A percentile compares a stretch with the other conserved stretches of the same genome.
phyloP scores from a whole-genome alignment of 257 asterid genomes.

The Fraxinus cuspidata region DNA sequence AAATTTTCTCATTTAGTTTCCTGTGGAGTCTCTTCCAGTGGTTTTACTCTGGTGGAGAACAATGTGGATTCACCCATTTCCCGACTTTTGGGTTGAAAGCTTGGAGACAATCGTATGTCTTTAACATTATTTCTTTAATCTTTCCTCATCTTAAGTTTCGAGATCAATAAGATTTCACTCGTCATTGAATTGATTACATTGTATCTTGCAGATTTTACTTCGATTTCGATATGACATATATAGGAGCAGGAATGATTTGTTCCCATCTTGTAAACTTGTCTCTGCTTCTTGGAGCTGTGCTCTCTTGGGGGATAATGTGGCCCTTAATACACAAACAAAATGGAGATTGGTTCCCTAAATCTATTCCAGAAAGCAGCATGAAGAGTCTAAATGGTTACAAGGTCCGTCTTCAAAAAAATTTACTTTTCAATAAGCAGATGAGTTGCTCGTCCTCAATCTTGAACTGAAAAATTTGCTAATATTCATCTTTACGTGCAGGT shows the following conservation, averaged over 20 bases:
- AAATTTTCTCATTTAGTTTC: conserved; percentile 76
- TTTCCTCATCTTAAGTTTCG: not conserved
- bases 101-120: conserved; percentile 57
- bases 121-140: not conserved
- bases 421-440: not conserved
- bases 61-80: conserved; percentile 68
- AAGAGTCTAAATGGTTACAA: conserved; percentile 67
- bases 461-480: not conserved
- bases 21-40: conserved; percentile 86
- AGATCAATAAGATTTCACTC: not conserved
- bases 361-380: conserved; percentile 57
- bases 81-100: conserved; percentile 88
- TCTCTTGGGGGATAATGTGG: conserved; percentile 78
- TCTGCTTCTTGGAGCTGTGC: conserved; percentile 64
- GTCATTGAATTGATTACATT: conserved; percentile 17
- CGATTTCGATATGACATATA: conserved; percentile 66
- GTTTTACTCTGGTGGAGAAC: conserved; percentile 76
- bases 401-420: conserved; percentile 28
- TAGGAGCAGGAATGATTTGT: conserved; percentile 84
- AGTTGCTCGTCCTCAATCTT: not conserved
- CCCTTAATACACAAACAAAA: conserved; percentile 46
- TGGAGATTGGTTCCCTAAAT: conserved; percentile 60
- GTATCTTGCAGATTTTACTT: conserved; percentile 63
- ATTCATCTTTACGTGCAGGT: conserved; percentile 47
- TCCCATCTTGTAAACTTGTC: conserved; percentile 64